Evolutionary conservation across 2,329 filamentous ascomycete species (phyloP).

Genomic region (Aspergillus neotritici): DNA sequence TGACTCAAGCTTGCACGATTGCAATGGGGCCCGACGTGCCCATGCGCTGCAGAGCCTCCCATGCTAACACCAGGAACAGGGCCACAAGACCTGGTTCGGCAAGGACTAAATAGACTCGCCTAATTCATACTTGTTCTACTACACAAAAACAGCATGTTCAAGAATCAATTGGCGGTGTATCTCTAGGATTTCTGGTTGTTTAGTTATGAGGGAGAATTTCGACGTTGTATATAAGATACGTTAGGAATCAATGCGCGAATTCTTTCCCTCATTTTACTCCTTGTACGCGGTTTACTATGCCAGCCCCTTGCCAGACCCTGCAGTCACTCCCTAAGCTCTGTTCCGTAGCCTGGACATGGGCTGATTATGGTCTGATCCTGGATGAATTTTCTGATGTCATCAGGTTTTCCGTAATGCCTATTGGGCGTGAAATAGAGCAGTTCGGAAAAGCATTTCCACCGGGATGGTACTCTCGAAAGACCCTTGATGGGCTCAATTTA

Average conservation of each 20-base stretch:
- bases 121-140: conserved; percentile 5
- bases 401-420: too few relatives aligned
- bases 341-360: too few relatives aligned
- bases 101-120: conserved; percentile 24
- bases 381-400: too few relatives aligned
- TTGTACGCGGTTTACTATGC: not conserved
- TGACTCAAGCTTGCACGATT: not conserved
- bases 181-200: conserved; percentile 28
- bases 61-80: conserved; percentile 36
- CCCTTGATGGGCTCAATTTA: too few relatives aligned
- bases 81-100: conserved; percentile 60
- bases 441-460: too few relatives aligned
- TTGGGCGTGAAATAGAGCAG: too few relatives aligned
- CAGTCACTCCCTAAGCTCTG: not conserved
- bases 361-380: too few relatives aligned
- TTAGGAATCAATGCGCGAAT: conserved; percentile 29
- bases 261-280: conserved; percentile 15
- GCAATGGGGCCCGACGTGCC: not conserved
- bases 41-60: not conserved
- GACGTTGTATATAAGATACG: conserved; percentile 35
- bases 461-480: too few relatives aligned
- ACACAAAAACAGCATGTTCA: conserved; percentile 12
- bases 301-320: not conserved
- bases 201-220: conserved; percentile 24
- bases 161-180: conserved; percentile 28